Base-by-base conservation (phyloP, 805 yeast genomes). In the Wickerhamomyces canadensis region DNA sequence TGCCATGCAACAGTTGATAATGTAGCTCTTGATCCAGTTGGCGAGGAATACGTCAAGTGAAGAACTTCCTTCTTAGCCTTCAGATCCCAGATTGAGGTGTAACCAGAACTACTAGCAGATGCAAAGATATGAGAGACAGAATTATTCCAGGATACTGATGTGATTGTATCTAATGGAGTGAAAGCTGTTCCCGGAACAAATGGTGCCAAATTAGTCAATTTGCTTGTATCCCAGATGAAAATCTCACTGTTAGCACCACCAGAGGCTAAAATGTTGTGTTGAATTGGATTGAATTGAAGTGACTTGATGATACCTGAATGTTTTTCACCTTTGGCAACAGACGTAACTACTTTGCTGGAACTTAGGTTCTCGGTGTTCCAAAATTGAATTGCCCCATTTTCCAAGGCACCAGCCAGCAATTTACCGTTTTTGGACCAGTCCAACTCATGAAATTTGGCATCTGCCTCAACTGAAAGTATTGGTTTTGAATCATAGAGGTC, bases 1-100 rank as follows among this genome's bases (percentile, higher is more conserved):
- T 93, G 97, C 99, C 99, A 93, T 41, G 82, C 87, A 12, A 93
- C 94, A 42, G 75, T 73, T 25, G 94, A 78, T 35, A 91, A 72
- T 38, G 80, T 81, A 18, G 88, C 81, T 53, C 82, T 74, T 21
- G 67, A 58, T 13, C 66, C 62, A 4, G 68, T 58, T 16, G 57
- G 50, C 7, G 81, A 78, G 17, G 79, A 67, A 60, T 86, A 85
- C 39, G 78, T 74, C 57, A 93, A 70, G 59, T 87, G 96, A 43
- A 93, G 66, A 18, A 91, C 95, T 62, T 91, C 97, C 54, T 86
- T 76, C 57, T 80, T 82, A 28, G 88, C 78, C 54, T 84, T 84
- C 47, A 89, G 68, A 62, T 93, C 98, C 97, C 97, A 93, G 47
- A 93, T 80, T 1, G 96, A 82, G 4, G 96, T 80, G 58, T 77